Evolutionary conservation across 768 basidiomycete species (phyloP).

Genomic region (Hygrophorus russula): DNA sequence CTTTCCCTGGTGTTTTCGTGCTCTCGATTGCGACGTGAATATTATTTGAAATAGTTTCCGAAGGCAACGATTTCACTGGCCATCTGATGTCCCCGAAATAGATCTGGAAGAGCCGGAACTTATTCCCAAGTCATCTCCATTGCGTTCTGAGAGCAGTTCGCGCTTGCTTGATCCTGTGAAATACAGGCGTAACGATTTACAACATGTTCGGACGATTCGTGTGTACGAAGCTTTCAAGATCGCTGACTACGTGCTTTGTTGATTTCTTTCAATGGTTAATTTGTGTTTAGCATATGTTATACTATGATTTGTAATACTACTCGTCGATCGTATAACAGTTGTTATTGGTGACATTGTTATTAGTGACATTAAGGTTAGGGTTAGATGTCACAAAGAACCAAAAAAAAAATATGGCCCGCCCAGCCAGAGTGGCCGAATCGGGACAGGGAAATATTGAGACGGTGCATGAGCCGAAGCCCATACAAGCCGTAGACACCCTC

Average conservation of each 20-base stretch:
- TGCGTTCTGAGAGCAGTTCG: slow-evolving; percentile 3
- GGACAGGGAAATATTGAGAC: slow-evolving; percentile 76
- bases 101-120: slow-evolving; percentile 14
- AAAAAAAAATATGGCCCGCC: slow-evolving; percentile 5
- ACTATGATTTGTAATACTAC: too few relatives aligned
- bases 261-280: too few relatives aligned
- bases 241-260: not conserved
- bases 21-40: slow-evolving; percentile 7
- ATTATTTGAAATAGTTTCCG: slow-evolving; percentile 40
- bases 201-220: slow-evolving; percentile 39
- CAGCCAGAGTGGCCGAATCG: slow-evolving; percentile 55
- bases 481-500: slow-evolving; percentile 43
- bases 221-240: slow-evolving; percentile 40
- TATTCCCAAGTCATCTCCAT: slow-evolving; percentile 8
- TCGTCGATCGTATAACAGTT: too few relatives aligned
- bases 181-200: slow-evolving; percentile 26
- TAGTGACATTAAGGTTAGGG: too few relatives aligned
- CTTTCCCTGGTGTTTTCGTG: slow-evolving; percentile 6
- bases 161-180: not conserved
- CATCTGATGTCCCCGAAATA: slow-evolving; percentile 29
- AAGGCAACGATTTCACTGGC: slow-evolving; percentile 60
- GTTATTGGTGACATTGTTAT: too few relatives aligned
- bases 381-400: not conserved
- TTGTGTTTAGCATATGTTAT: too few relatives aligned
- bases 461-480: slow-evolving; percentile 68